phyloP scores from a whole-genome alignment of 2,329 filamentous ascomycete genomes.

The Raffaelea albimanens region DNA sequence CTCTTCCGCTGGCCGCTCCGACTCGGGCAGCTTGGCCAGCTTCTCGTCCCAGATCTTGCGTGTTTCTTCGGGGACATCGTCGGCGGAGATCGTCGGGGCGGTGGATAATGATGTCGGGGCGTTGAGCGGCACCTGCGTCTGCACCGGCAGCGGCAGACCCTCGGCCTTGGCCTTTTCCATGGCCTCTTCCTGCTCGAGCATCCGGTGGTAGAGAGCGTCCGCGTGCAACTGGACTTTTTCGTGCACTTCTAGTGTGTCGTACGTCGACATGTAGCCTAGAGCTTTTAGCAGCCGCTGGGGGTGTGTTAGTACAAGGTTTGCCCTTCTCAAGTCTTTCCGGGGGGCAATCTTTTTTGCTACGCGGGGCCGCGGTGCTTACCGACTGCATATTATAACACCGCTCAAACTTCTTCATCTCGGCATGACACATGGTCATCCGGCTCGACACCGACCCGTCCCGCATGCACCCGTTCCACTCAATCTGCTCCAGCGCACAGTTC shows the following conservation, averaged over 20 bases:
- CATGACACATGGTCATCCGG: conserved; percentile 69
- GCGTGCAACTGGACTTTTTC: conserved; percentile 95
- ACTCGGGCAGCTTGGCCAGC: conserved; percentile 46
- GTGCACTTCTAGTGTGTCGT: conserved; percentile 57
- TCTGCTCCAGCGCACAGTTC: conserved; percentile 84
- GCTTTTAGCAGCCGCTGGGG: conserved; percentile 75
- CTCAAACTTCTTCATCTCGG: conserved; percentile 69
- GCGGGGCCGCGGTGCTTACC: conserved; percentile 32
- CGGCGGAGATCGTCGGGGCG: not conserved
- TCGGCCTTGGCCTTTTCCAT: conserved; percentile 60
- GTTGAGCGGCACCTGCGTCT: conserved; percentile 44
- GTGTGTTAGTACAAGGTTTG: no score
- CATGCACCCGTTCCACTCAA: conserved; percentile 77
- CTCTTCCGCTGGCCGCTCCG: conserved; percentile 53
- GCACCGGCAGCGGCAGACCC: conserved; percentile 43
- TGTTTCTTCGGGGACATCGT: conserved; percentile 34
- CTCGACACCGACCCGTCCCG: conserved; percentile 57
- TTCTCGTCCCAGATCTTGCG: conserved; percentile 42
- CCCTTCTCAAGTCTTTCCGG: no score
- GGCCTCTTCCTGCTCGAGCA: conserved; percentile 70
- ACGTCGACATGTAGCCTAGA: conserved; percentile 69
- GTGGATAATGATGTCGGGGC: conserved; percentile 1
- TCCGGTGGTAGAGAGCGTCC: conserved; percentile 78
- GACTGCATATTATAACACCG: conserved; percentile 84
- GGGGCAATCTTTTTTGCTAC: no score